Evolutionary conservation across 345 rosid species (phyloP).

Genomic region (Aurinia saxatilis): DNA sequence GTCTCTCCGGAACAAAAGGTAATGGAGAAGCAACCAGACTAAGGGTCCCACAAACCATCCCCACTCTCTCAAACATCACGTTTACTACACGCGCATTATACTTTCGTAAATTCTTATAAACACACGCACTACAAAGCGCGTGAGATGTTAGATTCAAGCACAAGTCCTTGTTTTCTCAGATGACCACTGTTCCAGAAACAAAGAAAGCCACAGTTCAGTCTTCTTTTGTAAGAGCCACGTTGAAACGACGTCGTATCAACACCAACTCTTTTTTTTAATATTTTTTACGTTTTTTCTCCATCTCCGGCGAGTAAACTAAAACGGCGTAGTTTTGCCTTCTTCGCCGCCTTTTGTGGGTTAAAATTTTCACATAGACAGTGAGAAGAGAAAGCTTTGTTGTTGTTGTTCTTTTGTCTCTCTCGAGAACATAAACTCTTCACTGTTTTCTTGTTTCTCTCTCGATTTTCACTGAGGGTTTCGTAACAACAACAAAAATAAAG

Average conservation of each 20-base stretch:
- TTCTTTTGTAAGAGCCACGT: neutral
- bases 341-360: constrained; percentile 18
- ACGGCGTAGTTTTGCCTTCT: constrained; percentile 10
- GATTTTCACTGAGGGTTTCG: constrained; percentile 19
- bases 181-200: constrained; percentile 36
- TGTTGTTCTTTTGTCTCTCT: neutral
- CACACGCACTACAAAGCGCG: constrained; percentile 27
- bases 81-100: neutral
- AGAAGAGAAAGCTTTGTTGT: too few species aligned
- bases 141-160: neutral
- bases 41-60: constrained; percentile 38
- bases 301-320: constrained; percentile 9
- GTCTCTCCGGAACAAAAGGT: constrained; percentile 33
- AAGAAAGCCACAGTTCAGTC: constrained; percentile 7
- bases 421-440: constrained; percentile 19
- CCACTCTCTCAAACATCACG: neutral
- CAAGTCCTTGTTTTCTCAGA: constrained; percentile 24
- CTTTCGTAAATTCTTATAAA: rapidly evolving
- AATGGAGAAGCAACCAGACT: constrained; percentile 25
- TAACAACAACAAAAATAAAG: neutral
- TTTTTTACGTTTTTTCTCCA: neutral
- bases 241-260: constrained; percentile 30
- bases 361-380: neutral
- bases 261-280: neutral
- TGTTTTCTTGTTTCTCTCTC: constrained; percentile 25